Conservation (phyloP, 176 grass and related monocot genomes). For the Tillandsia fasciculata region DNA sequence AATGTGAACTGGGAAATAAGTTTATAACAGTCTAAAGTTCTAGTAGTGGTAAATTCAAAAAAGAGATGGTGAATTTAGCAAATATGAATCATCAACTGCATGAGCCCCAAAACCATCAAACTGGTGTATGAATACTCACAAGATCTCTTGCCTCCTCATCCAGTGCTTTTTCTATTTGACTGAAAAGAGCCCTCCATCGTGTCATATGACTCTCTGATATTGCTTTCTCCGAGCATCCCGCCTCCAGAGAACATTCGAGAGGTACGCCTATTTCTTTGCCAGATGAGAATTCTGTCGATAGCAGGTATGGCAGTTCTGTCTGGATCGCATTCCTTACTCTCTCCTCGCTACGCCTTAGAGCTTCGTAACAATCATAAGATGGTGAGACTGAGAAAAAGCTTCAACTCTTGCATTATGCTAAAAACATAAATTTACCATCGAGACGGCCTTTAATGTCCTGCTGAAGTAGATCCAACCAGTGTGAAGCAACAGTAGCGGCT, state of each 20-base stretch:
- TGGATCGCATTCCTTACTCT: constrained; percentile 67
- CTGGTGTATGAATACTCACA: constrained; percentile 36
- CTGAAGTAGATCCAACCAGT: constrained; percentile 88
- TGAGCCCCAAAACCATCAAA: background rate
- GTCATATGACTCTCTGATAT: constrained; percentile 58
- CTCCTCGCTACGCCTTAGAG: constrained; percentile 67
- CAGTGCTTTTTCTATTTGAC: constrained; percentile 81
- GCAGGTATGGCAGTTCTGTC: constrained; percentile 74
- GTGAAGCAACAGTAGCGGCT: constrained; percentile 81
- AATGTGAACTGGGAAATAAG: too few species aligned
- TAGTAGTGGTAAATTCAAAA: background rate
- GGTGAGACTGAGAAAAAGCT: constrained; percentile 6
- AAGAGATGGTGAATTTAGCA: background rate
- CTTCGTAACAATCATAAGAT: constrained; percentile 31
- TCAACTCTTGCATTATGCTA: background rate
- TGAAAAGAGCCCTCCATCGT: constrained; percentile 75
- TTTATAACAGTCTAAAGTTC: background rate
- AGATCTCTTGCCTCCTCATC: constrained; percentile 73
- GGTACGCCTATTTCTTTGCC: constrained; percentile 52
- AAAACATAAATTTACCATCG: constrained; percentile 44
- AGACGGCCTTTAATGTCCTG: constrained; percentile 92
- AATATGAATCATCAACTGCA: background rate
- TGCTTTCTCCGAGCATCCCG: constrained; percentile 19
- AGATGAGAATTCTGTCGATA: constrained; percentile 66
- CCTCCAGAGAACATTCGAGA: constrained; percentile 27